Conservation (phyloP, 78 protist species). For the Bigelowiella natans region DNA sequence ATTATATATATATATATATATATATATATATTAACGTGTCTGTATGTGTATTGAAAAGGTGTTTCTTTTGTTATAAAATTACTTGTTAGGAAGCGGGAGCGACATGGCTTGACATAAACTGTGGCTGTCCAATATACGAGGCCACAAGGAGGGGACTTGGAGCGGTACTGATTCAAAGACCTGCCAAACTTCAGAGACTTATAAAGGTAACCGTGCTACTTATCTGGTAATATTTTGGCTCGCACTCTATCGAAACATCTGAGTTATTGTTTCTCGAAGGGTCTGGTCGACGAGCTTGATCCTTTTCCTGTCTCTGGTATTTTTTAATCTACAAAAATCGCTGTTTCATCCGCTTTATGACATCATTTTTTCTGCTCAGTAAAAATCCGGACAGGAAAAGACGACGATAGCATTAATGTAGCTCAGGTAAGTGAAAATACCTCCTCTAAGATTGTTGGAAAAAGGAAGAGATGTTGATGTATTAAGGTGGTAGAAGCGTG, state of each 20-base stretch:
- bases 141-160: background rate
- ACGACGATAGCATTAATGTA: background rate
- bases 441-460: too few relatives aligned
- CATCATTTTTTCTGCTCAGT: too few relatives aligned
- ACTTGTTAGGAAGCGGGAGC: background rate
- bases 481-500: too few relatives aligned
- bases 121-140: background rate
- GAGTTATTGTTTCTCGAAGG: too few relatives aligned
- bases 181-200: background rate
- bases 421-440: too few relatives aligned
- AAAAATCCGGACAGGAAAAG: background rate
- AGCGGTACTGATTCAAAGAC: background rate
- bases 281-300: too few relatives aligned
- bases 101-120: background rate
- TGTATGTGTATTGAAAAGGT: background rate
- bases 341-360: too few relatives aligned
- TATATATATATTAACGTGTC: background rate
- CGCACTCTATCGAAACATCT: too few relatives aligned
- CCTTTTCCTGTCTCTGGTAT: too few relatives aligned
- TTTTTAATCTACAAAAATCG: too few relatives aligned
- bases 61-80: background rate
- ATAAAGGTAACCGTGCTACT: background rate
- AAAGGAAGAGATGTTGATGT: too few relatives aligned
- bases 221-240: too few relatives aligned
- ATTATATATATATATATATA: background rate